Conservation (phyloP, 2,329 filamentous ascomycete genomes). For the Pseudohalonectria lignicola region DNA sequence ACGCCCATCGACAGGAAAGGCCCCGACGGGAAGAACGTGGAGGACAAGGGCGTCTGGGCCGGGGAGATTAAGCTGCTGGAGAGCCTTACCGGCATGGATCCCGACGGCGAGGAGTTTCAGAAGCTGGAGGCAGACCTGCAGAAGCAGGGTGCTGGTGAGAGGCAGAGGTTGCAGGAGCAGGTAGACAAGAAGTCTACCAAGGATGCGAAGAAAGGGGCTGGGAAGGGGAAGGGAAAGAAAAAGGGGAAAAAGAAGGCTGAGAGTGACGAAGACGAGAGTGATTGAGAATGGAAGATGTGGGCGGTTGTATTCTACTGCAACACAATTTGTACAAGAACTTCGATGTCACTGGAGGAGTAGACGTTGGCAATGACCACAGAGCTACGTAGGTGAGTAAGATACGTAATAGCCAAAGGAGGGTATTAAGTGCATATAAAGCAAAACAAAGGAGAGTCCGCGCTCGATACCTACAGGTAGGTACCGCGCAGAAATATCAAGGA, state of each 20-base stretch:
- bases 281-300: not conserved
- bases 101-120: slow-evolving; percentile 61
- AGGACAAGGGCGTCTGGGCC: slow-evolving; percentile 81
- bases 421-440: no score
- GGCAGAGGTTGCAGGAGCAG: slow-evolving; percentile 66
- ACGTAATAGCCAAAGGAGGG: no score
- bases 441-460: no score
- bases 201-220: slow-evolving; percentile 30
- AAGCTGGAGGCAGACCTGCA: slow-evolving; percentile 54
- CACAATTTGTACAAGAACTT: no score
- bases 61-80: slow-evolving; percentile 92
- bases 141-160: slow-evolving; percentile 56
- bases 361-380: no score
- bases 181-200: slow-evolving; percentile 64
- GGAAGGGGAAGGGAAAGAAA: slow-evolving; percentile 15
- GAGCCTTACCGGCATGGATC: slow-evolving; percentile 73
- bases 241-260: slow-evolving; percentile 18
- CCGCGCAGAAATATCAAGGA: no score
- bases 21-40: slow-evolving; percentile 52
- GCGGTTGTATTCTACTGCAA: no score
- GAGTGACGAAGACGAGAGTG: slow-evolving; percentile 4
- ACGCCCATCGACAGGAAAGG: slow-evolving; percentile 77
- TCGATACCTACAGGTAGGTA: no score
- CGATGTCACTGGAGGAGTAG: no score
- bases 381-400: no score